Percentiles rank a stretch among this genome's conserved stretches.
Evolutionary conservation across 163 green algal species (phyloP).

Genomic region (Chlamydomonas reinhardtii): DNA sequence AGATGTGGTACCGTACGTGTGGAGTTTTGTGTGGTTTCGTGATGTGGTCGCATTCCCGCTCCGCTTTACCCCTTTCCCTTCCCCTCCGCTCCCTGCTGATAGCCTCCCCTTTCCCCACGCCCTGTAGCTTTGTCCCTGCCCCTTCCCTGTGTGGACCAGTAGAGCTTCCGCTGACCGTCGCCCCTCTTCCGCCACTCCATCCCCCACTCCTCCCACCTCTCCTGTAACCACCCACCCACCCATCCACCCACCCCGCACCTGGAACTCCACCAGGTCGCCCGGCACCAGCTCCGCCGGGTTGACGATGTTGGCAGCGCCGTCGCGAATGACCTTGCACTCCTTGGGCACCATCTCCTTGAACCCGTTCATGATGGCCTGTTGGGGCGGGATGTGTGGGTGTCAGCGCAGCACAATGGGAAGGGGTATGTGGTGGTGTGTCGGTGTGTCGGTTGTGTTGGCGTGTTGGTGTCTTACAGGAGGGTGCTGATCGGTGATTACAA

Average conservation of each 20-base stretch:
- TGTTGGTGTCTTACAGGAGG: no score
- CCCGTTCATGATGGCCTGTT: constrained; percentile 76
- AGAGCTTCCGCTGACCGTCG: no score
- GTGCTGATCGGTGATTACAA: no score
- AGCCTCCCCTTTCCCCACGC: no score
- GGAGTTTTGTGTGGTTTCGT: no score
- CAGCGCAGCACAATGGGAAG: not conserved
- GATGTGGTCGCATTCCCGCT: no score
- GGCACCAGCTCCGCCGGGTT: constrained; percentile 70
- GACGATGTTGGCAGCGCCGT: constrained; percentile 64
- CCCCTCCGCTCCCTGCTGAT: no score
- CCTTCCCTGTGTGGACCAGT: no score
- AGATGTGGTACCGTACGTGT: no score
- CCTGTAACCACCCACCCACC: not conserved
- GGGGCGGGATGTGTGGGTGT: not conserved
- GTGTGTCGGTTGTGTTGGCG: no score
- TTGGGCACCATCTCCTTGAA: constrained; percentile 85
- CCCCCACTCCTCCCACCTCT: not conserved
- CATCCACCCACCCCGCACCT: constrained; percentile 33
- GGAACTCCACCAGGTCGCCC: constrained; percentile 65
- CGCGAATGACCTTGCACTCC: constrained; percentile 78
- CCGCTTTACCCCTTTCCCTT: no score
- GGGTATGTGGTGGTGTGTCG: not conserved
- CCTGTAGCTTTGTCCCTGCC: no score
- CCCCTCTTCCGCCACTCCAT: not conserved